Evolutionary conservation across 2,329 filamentous ascomycete species (phyloP).

Genomic region (Penicillium sp.): DNA sequence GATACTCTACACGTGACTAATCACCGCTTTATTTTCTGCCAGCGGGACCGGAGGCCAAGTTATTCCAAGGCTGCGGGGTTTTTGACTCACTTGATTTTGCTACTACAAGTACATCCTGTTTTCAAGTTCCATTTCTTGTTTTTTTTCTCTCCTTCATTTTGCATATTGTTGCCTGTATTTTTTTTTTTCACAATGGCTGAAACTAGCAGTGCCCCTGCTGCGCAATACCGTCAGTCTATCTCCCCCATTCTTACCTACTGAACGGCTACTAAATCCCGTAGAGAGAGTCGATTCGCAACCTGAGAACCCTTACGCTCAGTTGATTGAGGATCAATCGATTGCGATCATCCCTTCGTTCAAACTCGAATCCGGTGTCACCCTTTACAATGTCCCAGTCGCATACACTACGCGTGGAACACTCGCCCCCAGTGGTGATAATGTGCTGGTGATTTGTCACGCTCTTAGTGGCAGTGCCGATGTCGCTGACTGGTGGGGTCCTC

Average conservation of each 20-base stretch:
- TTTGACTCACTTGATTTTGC: slow-evolving; percentile 8
- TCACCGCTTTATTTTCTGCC: slow-evolving; percentile 7
- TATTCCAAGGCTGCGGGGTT: slow-evolving; percentile 1
- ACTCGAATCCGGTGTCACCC: slow-evolving; percentile 83
- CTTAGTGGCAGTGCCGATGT: slow-evolving; percentile 57
- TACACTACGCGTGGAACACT: slow-evolving; percentile 64
- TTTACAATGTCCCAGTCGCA: slow-evolving; percentile 70
- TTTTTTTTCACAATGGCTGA: slow-evolving; percentile 28
- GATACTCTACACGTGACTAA: accelerated
- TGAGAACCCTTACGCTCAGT: slow-evolving; percentile 83
- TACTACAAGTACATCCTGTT: not conserved
- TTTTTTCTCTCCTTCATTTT: not conserved
- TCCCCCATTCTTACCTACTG: slow-evolving; percentile 16
- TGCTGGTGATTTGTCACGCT: slow-evolving; percentile 60
- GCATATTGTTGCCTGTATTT: not conserved
- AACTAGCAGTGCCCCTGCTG: slow-evolving; percentile 19
- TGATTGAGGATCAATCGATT: slow-evolving; percentile 87
- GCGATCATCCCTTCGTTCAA: slow-evolving; percentile 85
- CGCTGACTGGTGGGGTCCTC: slow-evolving; percentile 57
- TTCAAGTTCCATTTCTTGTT: not conserved
- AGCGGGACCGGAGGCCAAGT: slow-evolving; percentile 1
- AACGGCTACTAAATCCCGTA: slow-evolving; percentile 56
- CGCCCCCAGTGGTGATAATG: slow-evolving; percentile 59
- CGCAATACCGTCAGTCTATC: slow-evolving; percentile 41
- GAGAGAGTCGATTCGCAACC: slow-evolving; percentile 63